phyloP scores from a whole-genome alignment of 148 eudicot species.

The Cornus controversa region DNA sequence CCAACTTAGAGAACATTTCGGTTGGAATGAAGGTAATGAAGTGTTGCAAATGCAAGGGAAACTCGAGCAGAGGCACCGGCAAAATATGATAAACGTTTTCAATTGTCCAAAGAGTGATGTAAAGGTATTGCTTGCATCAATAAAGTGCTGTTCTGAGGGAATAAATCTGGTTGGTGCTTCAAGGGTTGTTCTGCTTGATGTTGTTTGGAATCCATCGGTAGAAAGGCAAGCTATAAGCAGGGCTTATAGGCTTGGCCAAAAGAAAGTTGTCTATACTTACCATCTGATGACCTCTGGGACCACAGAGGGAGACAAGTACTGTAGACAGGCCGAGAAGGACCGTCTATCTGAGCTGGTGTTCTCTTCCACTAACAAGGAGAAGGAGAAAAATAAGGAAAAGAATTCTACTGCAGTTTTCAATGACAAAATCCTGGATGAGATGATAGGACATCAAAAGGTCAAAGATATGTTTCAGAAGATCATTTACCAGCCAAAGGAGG shows the following conservation, averaged over 20 bases:
- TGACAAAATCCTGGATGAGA: conserved; percentile 43
- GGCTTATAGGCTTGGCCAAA: conserved; percentile 63
- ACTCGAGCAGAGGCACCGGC: conserved; percentile 32
- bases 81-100: conserved; percentile 29
- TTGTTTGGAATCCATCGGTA: conserved; percentile 67
- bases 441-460: conserved; percentile 30
- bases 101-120: conserved; percentile 43
- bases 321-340: conserved; percentile 32
- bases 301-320: conserved; percentile 38
- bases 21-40: conserved; percentile 46
- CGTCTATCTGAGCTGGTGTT: conserved; percentile 49
- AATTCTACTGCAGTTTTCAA: conserved; percentile 14
- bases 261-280: conserved; percentile 51
- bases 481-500: conserved; percentile 34
- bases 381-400: neutral
- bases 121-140: conserved; percentile 60
- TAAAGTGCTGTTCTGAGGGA: conserved; percentile 65
- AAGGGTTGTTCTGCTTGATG: conserved; percentile 64
- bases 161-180: conserved; percentile 71
- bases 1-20: conserved; percentile 19
- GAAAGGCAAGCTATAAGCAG: conserved; percentile 71
- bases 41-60: conserved; percentile 44
- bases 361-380: conserved; percentile 20
- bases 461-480: conserved; percentile 40
- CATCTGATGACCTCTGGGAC: conserved; percentile 41